These are phyloP conservation scores for Ophiocordyceps robertsii DNA, from an alignment of 2,329 filamentous ascomycete species.

Conservation along the genomic window DNA sequence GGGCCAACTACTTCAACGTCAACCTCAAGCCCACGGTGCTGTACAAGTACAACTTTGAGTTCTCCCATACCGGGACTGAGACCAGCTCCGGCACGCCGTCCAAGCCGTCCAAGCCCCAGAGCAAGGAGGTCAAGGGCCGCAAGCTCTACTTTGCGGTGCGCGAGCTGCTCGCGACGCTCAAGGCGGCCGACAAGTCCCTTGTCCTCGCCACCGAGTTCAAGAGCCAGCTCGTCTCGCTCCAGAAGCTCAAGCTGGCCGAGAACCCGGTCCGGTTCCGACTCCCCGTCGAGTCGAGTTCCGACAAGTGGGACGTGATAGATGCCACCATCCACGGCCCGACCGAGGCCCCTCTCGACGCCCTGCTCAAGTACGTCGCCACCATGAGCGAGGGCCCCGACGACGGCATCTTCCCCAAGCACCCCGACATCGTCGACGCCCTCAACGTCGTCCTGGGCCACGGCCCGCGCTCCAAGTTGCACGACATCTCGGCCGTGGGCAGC, in stretches of 20 bases:
- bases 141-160: conserved; percentile 30
- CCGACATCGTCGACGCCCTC: conserved; percentile 35
- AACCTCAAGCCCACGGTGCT: conserved; percentile 21
- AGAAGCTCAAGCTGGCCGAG: conserved; percentile 20
- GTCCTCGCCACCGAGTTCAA: conserved; percentile 37
- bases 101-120: conserved; percentile 4
- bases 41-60: conserved; percentile 32
- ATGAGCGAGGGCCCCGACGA: conserved; percentile 24
- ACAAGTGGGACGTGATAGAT: conserved; percentile 19
- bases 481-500: conserved; percentile 27
- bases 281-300: conserved; percentile 15
- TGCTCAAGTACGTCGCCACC: conserved; percentile 31
- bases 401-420: conserved; percentile 32
- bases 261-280: conserved; percentile 22
- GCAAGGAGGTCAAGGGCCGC: conserved; percentile 23
- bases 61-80: conserved; percentile 11
- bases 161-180: conserved; percentile 21
- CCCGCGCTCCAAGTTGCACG: conserved; percentile 20
- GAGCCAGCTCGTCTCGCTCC: conserved; percentile 27
- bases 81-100: conserved; percentile 4
- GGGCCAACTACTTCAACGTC: conserved; percentile 41
- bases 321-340: conserved; percentile 28
- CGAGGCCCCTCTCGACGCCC: conserved; percentile 21
- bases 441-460: conserved; percentile 35
- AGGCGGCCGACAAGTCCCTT: conserved; percentile 13